phyloP scores from a whole-genome alignment of 768 basidiomycete species.

The Auriscalpium vulgare region DNA sequence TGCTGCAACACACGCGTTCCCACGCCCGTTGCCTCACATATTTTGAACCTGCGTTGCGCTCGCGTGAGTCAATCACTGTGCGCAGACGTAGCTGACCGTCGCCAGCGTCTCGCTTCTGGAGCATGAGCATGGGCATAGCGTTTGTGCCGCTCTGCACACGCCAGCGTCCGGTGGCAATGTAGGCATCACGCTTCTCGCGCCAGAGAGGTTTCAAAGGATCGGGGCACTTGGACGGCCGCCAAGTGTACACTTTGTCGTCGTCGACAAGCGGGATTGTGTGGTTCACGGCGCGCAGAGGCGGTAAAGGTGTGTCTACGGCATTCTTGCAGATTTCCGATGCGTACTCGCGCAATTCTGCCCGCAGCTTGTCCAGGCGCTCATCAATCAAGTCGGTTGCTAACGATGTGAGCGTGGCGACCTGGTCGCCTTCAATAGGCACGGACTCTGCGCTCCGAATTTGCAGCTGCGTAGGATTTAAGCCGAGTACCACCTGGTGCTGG shows the following conservation, averaged over 20 bases:
- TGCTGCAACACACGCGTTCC: too few relatives aligned
- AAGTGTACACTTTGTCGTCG: conserved; percentile 23
- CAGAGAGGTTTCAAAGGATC: conserved; percentile 21
- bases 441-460: neutral
- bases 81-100: conserved; percentile 16
- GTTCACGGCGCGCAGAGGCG: conserved; percentile 26
- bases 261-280: conserved; percentile 30
- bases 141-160: conserved; percentile 19
- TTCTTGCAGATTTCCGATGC: conserved; percentile 13
- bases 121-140: conserved; percentile 26
- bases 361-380: neutral
- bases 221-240: conserved; percentile 29
- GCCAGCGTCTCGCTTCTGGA: conserved; percentile 20
- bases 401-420: neutral
- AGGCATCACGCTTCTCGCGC: conserved; percentile 23
- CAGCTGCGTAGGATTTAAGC: neutral
- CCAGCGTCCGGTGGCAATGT: conserved; percentile 26
- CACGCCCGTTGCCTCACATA: too few relatives aligned
- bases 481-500: conserved; percentile 12
- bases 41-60: conserved; percentile 17
- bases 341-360: conserved; percentile 13
- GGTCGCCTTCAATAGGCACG: neutral
- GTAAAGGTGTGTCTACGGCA: conserved; percentile 16
- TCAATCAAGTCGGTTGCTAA: neutral
- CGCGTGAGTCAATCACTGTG: conserved; percentile 20